phyloP scores from a whole-genome alignment of 2,329 filamentous ascomycete species.

The Colletotrichum limetticola region DNA sequence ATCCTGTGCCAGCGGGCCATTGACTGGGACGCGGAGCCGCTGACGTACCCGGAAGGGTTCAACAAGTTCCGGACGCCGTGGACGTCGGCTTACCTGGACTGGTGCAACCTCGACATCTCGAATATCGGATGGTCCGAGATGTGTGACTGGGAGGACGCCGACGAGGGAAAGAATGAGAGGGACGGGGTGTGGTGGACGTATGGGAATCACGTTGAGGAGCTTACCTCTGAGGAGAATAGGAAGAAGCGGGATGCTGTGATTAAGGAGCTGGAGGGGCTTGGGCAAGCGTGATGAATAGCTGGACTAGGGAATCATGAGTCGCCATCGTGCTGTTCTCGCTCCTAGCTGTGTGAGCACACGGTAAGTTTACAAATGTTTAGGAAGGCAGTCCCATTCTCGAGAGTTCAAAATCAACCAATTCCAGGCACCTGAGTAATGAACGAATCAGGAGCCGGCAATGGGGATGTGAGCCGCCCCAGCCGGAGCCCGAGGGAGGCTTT shows the following conservation, averaged over 20 bases:
- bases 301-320: background rate
- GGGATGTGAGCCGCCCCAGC: background rate
- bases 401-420: background rate
- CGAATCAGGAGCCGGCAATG: background rate
- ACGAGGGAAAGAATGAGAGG: background rate
- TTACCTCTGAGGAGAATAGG: background rate
- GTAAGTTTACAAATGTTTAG: background rate
- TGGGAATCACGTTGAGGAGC: background rate
- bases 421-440: background rate
- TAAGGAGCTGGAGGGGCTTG: background rate
- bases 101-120: slow-evolving; percentile 4
- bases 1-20: background rate
- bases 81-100: background rate
- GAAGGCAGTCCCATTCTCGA: too few species aligned
- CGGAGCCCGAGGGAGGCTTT: background rate
- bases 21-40: background rate
- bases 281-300: background rate
- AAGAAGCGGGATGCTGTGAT: background rate
- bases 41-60: background rate
- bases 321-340: background rate
- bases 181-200: slow-evolving; percentile 8
- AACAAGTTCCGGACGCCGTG: background rate
- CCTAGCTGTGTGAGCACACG: too few species aligned
- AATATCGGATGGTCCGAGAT: background rate
- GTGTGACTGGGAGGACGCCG: background rate